Conservation (phyloP, 2,329 filamentous ascomycete genomes). For the Emmonsiellopsis sp. region DNA sequence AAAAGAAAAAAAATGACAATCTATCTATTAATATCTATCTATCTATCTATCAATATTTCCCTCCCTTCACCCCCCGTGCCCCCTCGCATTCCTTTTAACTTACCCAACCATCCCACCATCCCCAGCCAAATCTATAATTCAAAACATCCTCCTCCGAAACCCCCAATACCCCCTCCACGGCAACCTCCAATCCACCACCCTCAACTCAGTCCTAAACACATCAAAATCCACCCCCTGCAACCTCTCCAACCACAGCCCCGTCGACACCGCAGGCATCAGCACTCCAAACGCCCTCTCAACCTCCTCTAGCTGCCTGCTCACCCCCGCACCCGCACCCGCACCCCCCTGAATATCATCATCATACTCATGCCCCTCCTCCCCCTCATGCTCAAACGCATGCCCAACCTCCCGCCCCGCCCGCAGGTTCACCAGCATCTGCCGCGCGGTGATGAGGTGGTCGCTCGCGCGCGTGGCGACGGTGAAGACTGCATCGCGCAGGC, state of each 20-base stretch:
- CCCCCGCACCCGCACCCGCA: conserved; percentile 24
- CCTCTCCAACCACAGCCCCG: conserved; percentile 65
- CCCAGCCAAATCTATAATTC: conserved; percentile 4
- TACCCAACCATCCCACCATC: not conserved
- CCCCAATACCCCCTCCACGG: conserved; percentile 68
- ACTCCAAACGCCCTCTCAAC: conserved; percentile 65
- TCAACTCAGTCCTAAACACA: conserved; percentile 55
- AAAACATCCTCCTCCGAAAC: conserved; percentile 45
- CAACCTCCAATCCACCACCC: conserved; percentile 68
- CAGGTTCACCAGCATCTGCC: conserved; percentile 80
- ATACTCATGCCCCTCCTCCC: conserved; percentile 59
- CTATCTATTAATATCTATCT: no score
- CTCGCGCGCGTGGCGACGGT: conserved; percentile 85
- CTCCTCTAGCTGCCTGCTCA: conserved; percentile 33
- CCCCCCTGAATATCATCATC: conserved; percentile 26
- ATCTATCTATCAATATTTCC: no score
- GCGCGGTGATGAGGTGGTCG: conserved; percentile 87
- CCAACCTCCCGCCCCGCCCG: conserved; percentile 63
- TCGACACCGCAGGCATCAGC: conserved; percentile 69
- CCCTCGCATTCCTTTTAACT: not conserved
- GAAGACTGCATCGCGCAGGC: conserved; percentile 83
- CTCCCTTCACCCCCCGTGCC: no score
- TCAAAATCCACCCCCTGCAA: conserved; percentile 80
- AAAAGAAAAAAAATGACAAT: no score
- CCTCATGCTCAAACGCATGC: conserved; percentile 81